These are phyloP conservation scores for Triangularia verruculosa DNA, from an alignment of 2,329 filamentous ascomycete genomes.

Conservation along the genomic window DNA sequence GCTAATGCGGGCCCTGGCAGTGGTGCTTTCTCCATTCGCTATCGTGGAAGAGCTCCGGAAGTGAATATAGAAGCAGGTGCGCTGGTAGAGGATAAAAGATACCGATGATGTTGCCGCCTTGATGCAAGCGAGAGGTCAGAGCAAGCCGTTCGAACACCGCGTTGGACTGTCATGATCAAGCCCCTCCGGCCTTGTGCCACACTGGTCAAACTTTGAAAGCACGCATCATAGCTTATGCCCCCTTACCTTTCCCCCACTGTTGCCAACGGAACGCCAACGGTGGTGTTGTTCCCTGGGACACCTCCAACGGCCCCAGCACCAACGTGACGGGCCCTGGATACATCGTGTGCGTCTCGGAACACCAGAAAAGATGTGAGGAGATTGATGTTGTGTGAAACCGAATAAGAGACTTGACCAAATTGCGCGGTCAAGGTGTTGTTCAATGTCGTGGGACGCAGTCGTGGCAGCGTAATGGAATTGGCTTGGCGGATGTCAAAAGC, in stretches of 20 bases:
- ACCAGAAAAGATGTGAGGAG: no score
- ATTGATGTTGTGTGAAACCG: no score
- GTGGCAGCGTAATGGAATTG: neutral
- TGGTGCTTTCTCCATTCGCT: neutral
- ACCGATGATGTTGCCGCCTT: neutral
- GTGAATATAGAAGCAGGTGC: neutral
- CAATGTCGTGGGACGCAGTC: neutral
- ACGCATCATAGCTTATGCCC: neutral
- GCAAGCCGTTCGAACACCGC: neutral
- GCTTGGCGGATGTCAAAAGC: neutral
- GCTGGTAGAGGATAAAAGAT: neutral
- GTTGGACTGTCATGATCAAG: neutral
- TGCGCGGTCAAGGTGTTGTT: no score
- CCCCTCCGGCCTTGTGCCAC: neutral
- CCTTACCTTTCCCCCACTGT: neutral
- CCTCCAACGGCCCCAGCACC: neutral
- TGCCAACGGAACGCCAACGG: neutral
- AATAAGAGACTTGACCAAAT: no score
- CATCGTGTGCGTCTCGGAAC: neutral
- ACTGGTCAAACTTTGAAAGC: neutral
- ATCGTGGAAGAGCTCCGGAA: neutral
- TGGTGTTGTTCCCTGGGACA: neutral
- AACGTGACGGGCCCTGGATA: neutral
- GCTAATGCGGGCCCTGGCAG: neutral
- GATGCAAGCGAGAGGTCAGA: neutral